These are phyloP conservation scores for Eudorina sp. DNA, from an alignment of 139 green algal species.

Conservation along the genomic window DNA sequence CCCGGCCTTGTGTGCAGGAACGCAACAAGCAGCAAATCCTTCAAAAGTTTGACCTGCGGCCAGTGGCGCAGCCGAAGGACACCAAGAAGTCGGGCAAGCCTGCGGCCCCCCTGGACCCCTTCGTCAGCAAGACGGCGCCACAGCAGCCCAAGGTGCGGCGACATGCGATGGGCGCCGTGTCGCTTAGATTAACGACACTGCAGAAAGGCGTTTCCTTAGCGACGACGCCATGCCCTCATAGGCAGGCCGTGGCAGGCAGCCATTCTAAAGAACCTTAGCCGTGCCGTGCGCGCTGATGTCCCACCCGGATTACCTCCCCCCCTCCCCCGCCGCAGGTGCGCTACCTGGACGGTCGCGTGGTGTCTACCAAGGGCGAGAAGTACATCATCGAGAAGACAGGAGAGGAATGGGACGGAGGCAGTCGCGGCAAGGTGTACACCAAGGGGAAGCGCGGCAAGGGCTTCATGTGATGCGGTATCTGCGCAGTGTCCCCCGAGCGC, in stretches of 20 bases:
- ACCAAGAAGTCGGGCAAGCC: not conserved
- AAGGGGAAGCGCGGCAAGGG: constrained; percentile 83
- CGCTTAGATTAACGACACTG: too few relatives aligned
- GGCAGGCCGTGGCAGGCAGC: too few relatives aligned
- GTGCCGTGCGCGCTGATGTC: not conserved
- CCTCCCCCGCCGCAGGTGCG: constrained; percentile 48
- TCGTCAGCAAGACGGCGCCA: not conserved
- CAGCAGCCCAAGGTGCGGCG: constrained; percentile 9
- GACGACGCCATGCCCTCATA: too few relatives aligned
- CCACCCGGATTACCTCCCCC: not conserved
- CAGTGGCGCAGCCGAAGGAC: constrained; percentile 13
- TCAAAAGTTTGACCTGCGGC: constrained; percentile 50
- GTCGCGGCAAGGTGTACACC: constrained; percentile 68
- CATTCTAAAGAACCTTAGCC: not conserved
- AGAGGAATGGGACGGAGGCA: constrained; percentile 76
- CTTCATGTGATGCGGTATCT: constrained; percentile 43
- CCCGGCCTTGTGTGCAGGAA: not conserved
- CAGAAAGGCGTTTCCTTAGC: too few relatives aligned
- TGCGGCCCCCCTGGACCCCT: not conserved
- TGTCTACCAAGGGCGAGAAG: constrained; percentile 78
- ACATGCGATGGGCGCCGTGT: not conserved
- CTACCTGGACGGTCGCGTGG: constrained; percentile 73
- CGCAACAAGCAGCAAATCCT: constrained; percentile 37
- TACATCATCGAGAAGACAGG: constrained; percentile 72
- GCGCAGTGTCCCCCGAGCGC: too few relatives aligned